Conservation (phyloP, 2,329 filamentous ascomycete species). For the Colletotrichum cereale region DNA sequence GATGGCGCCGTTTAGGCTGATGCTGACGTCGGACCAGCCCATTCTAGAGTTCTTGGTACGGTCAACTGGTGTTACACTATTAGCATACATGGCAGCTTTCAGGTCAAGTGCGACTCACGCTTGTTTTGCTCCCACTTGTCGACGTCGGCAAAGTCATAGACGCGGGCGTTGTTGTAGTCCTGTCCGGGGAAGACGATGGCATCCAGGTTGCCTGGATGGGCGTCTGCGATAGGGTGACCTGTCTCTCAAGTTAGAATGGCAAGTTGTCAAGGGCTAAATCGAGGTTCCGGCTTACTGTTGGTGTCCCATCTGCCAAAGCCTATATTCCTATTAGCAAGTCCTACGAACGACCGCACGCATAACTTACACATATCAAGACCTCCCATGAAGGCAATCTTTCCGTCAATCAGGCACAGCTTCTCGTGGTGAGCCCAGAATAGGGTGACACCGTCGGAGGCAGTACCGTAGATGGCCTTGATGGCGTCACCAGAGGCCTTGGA, state of each 20-base stretch:
- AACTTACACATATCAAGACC: slow-evolving; percentile 81
- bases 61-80: slow-evolving; percentile 68
- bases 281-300: slow-evolving; percentile 63
- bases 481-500: slow-evolving; percentile 79
- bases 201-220: slow-evolving; percentile 82
- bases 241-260: slow-evolving; percentile 37
- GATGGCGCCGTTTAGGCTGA: slow-evolving; percentile 81
- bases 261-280: background rate
- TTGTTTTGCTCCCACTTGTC: slow-evolving; percentile 87
- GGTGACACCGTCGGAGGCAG: slow-evolving; percentile 79
- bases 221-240: slow-evolving; percentile 84
- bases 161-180: slow-evolving; percentile 90
- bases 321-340: slow-evolving; percentile 47
- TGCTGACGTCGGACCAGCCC: slow-evolving; percentile 91
- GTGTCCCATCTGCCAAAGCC: slow-evolving; percentile 91
- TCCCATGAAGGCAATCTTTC: slow-evolving; percentile 88
- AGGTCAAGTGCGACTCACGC: slow-evolving; percentile 52
- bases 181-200: slow-evolving; percentile 87
- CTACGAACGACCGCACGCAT: background rate
- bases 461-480: slow-evolving; percentile 84
- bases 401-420: slow-evolving; percentile 87
- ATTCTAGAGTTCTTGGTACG: slow-evolving; percentile 84
- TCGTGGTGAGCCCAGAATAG: slow-evolving; percentile 96
- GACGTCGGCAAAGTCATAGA: slow-evolving; percentile 85
- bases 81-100: background rate